phyloP scores from a whole-genome alignment of 2,329 filamentous ascomycete genomes.

The Colletotrichum endophyticum region DNA sequence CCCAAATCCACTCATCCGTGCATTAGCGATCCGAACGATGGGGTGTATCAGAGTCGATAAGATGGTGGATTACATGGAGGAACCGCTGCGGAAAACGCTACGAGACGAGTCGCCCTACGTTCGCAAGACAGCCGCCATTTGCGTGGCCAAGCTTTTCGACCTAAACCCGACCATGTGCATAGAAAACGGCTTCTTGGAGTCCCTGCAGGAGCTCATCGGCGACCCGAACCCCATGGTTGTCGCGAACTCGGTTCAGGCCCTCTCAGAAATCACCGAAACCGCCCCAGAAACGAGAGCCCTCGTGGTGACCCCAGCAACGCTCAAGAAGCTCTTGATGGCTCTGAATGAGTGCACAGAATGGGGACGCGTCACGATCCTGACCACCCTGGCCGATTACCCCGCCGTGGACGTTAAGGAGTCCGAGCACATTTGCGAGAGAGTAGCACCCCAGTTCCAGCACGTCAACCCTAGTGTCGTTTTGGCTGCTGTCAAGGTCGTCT shows the following conservation, averaged over 20 bases:
- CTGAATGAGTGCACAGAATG: constrained; percentile 98
- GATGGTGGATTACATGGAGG: constrained; percentile 99
- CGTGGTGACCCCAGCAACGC: constrained; percentile 77
- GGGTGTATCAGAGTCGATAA: constrained; percentile 98
- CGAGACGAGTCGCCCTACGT: constrained; percentile 98
- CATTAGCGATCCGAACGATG: constrained; percentile 96
- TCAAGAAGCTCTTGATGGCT: constrained; percentile 97
- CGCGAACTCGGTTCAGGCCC: constrained; percentile 92
- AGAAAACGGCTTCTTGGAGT: constrained; percentile 95
- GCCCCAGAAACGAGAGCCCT: constrained; percentile 90
- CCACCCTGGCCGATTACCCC: constrained; percentile 87
- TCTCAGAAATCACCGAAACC: constrained; percentile 89
- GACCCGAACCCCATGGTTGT: constrained; percentile 99
- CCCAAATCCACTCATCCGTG: constrained; percentile 93
- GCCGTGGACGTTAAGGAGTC: constrained; percentile 91
- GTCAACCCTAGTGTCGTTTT: constrained; percentile 97
- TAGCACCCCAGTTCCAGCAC: constrained; percentile 96
- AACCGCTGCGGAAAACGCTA: constrained; percentile 92
- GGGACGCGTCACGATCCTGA: constrained; percentile 93
- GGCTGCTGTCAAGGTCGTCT: constrained; percentile 97
- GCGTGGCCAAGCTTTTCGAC: constrained; percentile 97
- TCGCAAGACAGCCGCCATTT: constrained; percentile 96
- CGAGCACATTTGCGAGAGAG: constrained; percentile 96
- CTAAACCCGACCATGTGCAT: constrained; percentile 91
- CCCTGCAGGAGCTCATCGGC: constrained; percentile 91